phyloP scores from a whole-genome alignment of 2,329 filamentous ascomycete species.

The Fonsecaea monophora region DNA sequence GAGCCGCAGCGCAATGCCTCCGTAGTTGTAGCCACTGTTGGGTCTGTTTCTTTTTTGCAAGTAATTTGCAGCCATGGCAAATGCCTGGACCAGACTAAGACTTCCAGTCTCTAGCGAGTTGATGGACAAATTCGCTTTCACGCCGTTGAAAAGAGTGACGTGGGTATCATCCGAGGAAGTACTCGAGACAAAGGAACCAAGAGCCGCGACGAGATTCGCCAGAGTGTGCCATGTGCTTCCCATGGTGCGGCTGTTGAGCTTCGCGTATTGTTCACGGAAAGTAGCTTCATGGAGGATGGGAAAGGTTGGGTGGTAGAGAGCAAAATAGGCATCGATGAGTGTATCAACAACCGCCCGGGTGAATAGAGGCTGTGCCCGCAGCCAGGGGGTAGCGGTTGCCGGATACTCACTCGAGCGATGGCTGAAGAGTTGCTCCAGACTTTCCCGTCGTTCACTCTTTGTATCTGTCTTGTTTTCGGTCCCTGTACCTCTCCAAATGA shows the following conservation, averaged over 20 bases:
- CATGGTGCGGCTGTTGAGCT: slow-evolving; percentile 24
- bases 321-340: slow-evolving; percentile 56
- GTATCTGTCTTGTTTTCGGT: slow-evolving; percentile 8
- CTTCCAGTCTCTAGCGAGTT: slow-evolving; percentile 57
- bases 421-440: slow-evolving; percentile 27
- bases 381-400: slow-evolving; percentile 19
- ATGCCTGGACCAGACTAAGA: slow-evolving; percentile 56
- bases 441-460: slow-evolving; percentile 18
- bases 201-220: slow-evolving; percentile 31
- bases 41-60: slow-evolving; percentile 60
- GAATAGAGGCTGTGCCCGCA: slow-evolving; percentile 30
- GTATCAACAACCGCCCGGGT: slow-evolving; percentile 31
- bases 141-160: slow-evolving; percentile 56
- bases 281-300: slow-evolving; percentile 59
- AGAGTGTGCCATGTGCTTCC: slow-evolving; percentile 32
- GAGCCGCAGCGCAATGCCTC: slow-evolving; percentile 60
- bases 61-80: slow-evolving; percentile 58
- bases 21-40: slow-evolving; percentile 60
- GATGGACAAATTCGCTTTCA: slow-evolving; percentile 48
- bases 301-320: slow-evolving; percentile 64
- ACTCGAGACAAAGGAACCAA: slow-evolving; percentile 34
- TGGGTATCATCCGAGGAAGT: slow-evolving; percentile 39
- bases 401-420: slow-evolving; percentile 17
- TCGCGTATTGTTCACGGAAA: slow-evolving; percentile 53
- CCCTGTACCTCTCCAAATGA: slow-evolving; percentile 30